Evolutionary conservation across 495 filamentous ascomycete genomes (phyloP).

Genomic region (Tuber melanosporum): DNA sequence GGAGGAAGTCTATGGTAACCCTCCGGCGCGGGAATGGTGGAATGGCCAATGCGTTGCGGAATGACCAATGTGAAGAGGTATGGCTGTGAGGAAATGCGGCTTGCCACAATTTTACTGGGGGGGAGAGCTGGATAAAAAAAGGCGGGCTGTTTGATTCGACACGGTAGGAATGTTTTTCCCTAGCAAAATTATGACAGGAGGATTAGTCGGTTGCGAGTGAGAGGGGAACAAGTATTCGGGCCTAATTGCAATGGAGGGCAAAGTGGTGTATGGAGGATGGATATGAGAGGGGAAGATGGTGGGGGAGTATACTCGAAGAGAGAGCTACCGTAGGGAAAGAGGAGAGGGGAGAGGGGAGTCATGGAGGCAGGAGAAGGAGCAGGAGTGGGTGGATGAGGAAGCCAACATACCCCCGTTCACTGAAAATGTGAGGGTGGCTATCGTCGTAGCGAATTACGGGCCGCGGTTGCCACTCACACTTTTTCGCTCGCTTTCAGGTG

Average conservation of each 20-base stretch:
- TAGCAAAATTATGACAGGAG: background rate
- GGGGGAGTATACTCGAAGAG: background rate
- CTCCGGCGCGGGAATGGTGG: background rate
- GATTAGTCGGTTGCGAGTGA: constrained; percentile 28
- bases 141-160: constrained; percentile 21
- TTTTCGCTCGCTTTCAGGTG: constrained; percentile 3
- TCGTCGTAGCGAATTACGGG: background rate
- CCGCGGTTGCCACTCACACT: constrained; percentile 5
- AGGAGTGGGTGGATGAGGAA: constrained; percentile 15
- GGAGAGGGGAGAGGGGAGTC: constrained; percentile 30
- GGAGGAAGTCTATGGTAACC: background rate
- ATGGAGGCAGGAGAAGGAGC: constrained; percentile 17
- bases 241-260: background rate
- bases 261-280: constrained; percentile 3
- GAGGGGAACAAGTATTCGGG: constrained; percentile 39
- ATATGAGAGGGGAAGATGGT: background rate
- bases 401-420: constrained; percentile 19
- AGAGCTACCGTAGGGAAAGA: constrained; percentile 9
- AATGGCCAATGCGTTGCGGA: constrained; percentile 26
- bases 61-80: constrained; percentile 21
- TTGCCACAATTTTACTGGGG: constrained; percentile 22
- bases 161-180: background rate
- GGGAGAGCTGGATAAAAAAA: constrained; percentile 21
- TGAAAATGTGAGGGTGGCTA: constrained; percentile 2
- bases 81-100: constrained; percentile 26